These are phyloP conservation scores for Pseudogymnoascus sp. DNA, from an alignment of 2,329 filamentous ascomycete species.

Conservation along the genomic window DNA sequence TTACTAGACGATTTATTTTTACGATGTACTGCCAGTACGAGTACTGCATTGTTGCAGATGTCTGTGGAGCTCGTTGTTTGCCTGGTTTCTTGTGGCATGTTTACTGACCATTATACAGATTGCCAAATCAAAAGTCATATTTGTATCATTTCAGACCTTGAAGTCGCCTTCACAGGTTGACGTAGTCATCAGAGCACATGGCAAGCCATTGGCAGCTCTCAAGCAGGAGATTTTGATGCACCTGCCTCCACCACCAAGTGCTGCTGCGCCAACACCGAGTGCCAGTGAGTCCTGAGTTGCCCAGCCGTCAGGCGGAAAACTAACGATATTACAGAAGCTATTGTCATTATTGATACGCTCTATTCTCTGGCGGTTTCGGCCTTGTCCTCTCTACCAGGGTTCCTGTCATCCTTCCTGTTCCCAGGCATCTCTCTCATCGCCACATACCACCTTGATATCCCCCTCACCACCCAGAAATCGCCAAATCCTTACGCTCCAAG, in stretches of 20 bases:
- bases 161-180: constrained; percentile 50
- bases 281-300: constrained; percentile 32
- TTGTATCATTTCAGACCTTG: constrained; percentile 69
- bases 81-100: not conserved
- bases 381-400: constrained; percentile 52
- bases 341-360: constrained; percentile 75
- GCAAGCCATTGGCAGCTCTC: constrained; percentile 48
- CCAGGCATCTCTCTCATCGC: constrained; percentile 65
- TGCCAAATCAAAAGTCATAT: constrained; percentile 61
- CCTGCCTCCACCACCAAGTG: constrained; percentile 17
- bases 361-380: constrained; percentile 51
- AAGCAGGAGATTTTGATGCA: constrained; percentile 51
- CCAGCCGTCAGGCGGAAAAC: too few species aligned
- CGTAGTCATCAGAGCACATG: constrained; percentile 54
- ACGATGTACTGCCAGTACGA: not conserved
- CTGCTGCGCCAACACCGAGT: constrained; percentile 10
- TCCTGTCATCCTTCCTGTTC: constrained; percentile 61
- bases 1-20: not conserved
- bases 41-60: not conserved
- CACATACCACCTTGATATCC: constrained; percentile 76
- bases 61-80: not conserved
- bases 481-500: constrained; percentile 53
- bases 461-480: constrained; percentile 35
- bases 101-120: constrained; percentile 32
- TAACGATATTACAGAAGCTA: constrained; percentile 42